Conservation (phyloP, 2,329 filamentous ascomycete genomes). For the Trichoderma gracile region DNA sequence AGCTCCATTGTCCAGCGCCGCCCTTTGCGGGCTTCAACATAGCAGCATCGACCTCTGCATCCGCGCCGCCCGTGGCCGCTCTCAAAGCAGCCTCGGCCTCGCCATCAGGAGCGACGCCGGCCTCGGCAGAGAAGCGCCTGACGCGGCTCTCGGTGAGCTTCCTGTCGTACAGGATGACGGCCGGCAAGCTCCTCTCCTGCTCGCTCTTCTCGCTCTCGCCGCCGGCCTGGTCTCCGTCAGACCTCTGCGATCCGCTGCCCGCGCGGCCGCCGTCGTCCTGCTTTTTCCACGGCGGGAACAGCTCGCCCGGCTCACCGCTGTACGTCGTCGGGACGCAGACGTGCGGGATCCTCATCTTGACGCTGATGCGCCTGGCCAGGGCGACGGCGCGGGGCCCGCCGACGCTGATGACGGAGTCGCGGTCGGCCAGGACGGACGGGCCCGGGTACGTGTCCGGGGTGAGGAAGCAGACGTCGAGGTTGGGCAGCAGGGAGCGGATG, state of each 20-base stretch:
- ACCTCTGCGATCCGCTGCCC: neutral
- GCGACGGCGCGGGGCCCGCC: conserved; percentile 64
- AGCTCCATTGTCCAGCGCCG: conserved; percentile 40
- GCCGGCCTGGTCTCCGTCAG: neutral
- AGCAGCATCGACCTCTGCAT: conserved; percentile 6
- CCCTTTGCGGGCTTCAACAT: conserved; percentile 28
- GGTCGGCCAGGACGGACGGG: conserved; percentile 38
- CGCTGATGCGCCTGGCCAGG: conserved; percentile 56
- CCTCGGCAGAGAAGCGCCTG: conserved; percentile 34
- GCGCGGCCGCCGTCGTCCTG: neutral
- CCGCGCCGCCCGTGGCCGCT: conserved; percentile 25
- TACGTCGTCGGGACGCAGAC: conserved; percentile 62
- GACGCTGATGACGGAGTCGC: conserved; percentile 61
- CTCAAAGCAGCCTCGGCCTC: conserved; percentile 7
- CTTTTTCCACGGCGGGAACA: conserved; percentile 3
- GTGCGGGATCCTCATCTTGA: conserved; percentile 56
- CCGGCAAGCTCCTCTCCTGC: conserved; percentile 29
- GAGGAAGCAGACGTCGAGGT: conserved; percentile 38
- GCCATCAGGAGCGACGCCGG: neutral
- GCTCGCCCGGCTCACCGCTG: conserved; percentile 53
- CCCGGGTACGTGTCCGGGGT: conserved; percentile 37
- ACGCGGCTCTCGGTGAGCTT: conserved; percentile 37
- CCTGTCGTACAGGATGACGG: conserved; percentile 44
- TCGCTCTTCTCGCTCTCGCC: neutral
- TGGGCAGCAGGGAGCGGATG: conserved; percentile 40